Evolutionary conservation across 345 rosid genomes (phyloP), one percentile per base, ranked within the genome.

Genomic region (Camelina sativa): DNA sequence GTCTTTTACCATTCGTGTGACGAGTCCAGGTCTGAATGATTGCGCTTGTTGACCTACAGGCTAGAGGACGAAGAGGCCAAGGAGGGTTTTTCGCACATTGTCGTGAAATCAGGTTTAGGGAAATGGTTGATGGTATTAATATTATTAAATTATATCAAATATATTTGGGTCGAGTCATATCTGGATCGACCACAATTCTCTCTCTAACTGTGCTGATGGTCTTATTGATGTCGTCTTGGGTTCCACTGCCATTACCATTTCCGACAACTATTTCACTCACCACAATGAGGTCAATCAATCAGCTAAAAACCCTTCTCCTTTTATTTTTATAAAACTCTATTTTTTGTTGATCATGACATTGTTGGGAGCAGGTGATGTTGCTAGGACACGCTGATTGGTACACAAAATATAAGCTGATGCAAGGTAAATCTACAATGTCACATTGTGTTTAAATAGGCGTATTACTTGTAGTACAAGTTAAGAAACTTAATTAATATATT

Each of bases 101-200:
- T 23, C 25, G 25, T 23, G 25, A 23, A 23, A 23, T 23, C 9
- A 92, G 96, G 1, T 85, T 84, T 87, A 86, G 97, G 84, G 81
- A 84, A 15, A 85, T 25, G 28, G 28, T 23, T 23, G 25, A 23
- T 71, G 97, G 81, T 51, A 41, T 92, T 61, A 23, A 22, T 22
- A 22, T 22, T 22, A 22, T 22, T 22, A 22, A 1, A 22, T 22
- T 22, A 22, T 22, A 22, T 22, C 23, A 23, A 87, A 96, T 12
- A 86, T 92, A 64, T 88, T 85, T 51, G 91, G 92, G 50, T 88
- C 97, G n/a, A 90, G 94, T 76, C 94, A 92, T 56, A 64, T 92
- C 5, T 92, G 96, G 96, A 76, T 92, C 16, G 97, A 92, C 78
- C 97, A 92, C 77, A 90, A 88, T 76, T 90, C 97, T 7, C 87